These are phyloP conservation scores for Tetrapisispora iriomotensis DNA, from an alignment of 805 yeast genomes.

Conservation along the genomic window DNA sequence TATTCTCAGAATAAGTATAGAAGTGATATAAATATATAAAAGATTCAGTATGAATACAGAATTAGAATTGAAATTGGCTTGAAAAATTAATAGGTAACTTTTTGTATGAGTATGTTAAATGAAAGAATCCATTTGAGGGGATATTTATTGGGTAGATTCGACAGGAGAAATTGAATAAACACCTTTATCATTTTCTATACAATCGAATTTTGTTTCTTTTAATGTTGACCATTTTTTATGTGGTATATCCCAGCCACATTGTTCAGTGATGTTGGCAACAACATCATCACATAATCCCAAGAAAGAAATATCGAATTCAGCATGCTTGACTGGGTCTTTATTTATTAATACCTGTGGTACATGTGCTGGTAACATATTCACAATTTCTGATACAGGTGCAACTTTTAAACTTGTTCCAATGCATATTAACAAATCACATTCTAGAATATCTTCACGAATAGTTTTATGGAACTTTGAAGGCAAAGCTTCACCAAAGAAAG, in stretches of 20 bases:
- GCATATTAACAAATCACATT: constrained; percentile 73
- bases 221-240: constrained; percentile 38
- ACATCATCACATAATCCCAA: constrained; percentile 80
- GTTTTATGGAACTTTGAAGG: constrained; percentile 58
- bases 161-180: constrained; percentile 21
- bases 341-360: constrained; percentile 78
- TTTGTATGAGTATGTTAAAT: not conserved
- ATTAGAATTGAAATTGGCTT: too few relatives aligned
- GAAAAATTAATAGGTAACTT: too few relatives aligned
- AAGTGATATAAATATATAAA: too few relatives aligned
- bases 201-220: constrained; percentile 15
- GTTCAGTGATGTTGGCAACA: constrained; percentile 51
- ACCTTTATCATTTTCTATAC: constrained; percentile 23
- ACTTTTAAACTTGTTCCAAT: constrained; percentile 91
- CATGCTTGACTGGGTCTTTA: constrained; percentile 62
- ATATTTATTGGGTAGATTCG: not conserved
- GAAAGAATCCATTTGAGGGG: not conserved
- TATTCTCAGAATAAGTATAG: too few relatives aligned
- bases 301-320: constrained; percentile 68
- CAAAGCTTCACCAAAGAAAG: constrained; percentile 80
- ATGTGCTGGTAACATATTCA: constrained; percentile 51
- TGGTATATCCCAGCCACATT: constrained; percentile 50
- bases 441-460: constrained; percentile 46
- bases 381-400: constrained; percentile 83
- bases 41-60: too few relatives aligned